Conservation (phyloP, 495 filamentous ascomycete species). For the Penicillium waksmanii region DNA sequence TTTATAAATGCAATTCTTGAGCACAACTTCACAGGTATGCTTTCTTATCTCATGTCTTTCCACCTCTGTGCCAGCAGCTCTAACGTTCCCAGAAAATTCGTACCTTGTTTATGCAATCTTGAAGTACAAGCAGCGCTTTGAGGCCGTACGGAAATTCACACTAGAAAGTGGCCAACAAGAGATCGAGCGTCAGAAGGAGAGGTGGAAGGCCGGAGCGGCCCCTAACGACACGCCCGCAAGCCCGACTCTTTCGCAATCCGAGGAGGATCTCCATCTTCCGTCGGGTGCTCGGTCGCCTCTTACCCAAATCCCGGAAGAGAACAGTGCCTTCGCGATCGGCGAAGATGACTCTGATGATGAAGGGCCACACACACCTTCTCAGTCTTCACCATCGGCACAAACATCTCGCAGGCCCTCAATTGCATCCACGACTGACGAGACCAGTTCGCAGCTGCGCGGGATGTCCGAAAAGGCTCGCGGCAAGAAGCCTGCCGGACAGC, state of each 20-base stretch:
- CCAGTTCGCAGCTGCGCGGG: slow-evolving; percentile 81
- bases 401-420: slow-evolving; percentile 73
- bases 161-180: slow-evolving; percentile 95
- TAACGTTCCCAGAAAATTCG: slow-evolving; percentile 65
- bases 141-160: slow-evolving; percentile 87
- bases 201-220: slow-evolving; percentile 67
- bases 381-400: slow-evolving; percentile 70
- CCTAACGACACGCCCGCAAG: slow-evolving; percentile 35
- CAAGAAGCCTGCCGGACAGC: slow-evolving; percentile 89
- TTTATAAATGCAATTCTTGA: slow-evolving; percentile 92
- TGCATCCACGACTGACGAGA: slow-evolving; percentile 75
- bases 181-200: slow-evolving; percentile 77
- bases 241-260: slow-evolving; percentile 57
- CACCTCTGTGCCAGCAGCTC: neutral
- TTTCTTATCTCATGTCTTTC: neutral
- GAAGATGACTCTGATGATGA: slow-evolving; percentile 81
- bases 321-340: slow-evolving; percentile 83
- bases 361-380: slow-evolving; percentile 65
- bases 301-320: slow-evolving; percentile 80
- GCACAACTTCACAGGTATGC: slow-evolving; percentile 81
- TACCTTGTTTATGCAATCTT: slow-evolving; percentile 82
- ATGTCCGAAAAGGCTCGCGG: slow-evolving; percentile 98
- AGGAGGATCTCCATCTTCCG: slow-evolving; percentile 73
- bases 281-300: slow-evolving; percentile 63
- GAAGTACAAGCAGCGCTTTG: slow-evolving; percentile 79